These are phyloP conservation scores for Phytophthora cryptogea DNA, from an alignment of 352 stramenopile genomes.

Conservation along the genomic window DNA sequence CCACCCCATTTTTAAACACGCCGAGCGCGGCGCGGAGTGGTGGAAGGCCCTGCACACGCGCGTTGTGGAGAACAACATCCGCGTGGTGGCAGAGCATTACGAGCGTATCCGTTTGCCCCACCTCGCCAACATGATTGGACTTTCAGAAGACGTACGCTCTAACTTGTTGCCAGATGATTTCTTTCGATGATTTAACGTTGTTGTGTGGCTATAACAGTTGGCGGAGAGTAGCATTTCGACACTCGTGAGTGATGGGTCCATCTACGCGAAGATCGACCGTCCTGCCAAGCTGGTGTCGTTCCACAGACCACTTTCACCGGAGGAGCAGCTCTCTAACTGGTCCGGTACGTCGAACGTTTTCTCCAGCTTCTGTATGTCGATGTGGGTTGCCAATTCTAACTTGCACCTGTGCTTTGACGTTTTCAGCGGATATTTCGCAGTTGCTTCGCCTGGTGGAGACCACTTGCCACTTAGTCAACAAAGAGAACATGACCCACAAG, in stretches of 20 bases:
- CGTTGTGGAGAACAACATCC: slow-evolving; percentile 98
- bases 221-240: slow-evolving; percentile 82
- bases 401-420: slow-evolving; percentile 8
- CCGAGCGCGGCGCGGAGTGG: slow-evolving; percentile 81
- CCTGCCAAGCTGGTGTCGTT: slow-evolving; percentile 97
- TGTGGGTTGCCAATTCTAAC: slow-evolving; percentile 9
- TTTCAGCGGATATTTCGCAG: slow-evolving; percentile 92
- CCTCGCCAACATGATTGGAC: slow-evolving; percentile 93
- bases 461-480: slow-evolving; percentile 98
- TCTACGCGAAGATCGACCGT: slow-evolving; percentile 98
- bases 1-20: slow-evolving; percentile 85
- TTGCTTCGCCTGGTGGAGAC: slow-evolving; percentile 96
- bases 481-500: slow-evolving; percentile 98
- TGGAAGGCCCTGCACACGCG: slow-evolving; percentile 89
- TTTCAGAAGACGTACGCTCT: slow-evolving; percentile 86
- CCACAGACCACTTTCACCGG: slow-evolving; percentile 82
- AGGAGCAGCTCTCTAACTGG: slow-evolving; percentile 97
- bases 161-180: not conserved
- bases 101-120: slow-evolving; percentile 93
- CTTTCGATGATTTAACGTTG: slow-evolving; percentile 6
- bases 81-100: slow-evolving; percentile 95
- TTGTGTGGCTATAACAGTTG: slow-evolving; percentile 39
- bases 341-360: slow-evolving; percentile 56
- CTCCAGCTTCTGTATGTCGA: not conserved
- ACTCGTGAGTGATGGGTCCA: slow-evolving; percentile 92